These are phyloP conservation scores for Beauveria scarabaeidicola DNA, from an alignment of 2,329 filamentous ascomycete genomes.

Conservation along the genomic window DNA sequence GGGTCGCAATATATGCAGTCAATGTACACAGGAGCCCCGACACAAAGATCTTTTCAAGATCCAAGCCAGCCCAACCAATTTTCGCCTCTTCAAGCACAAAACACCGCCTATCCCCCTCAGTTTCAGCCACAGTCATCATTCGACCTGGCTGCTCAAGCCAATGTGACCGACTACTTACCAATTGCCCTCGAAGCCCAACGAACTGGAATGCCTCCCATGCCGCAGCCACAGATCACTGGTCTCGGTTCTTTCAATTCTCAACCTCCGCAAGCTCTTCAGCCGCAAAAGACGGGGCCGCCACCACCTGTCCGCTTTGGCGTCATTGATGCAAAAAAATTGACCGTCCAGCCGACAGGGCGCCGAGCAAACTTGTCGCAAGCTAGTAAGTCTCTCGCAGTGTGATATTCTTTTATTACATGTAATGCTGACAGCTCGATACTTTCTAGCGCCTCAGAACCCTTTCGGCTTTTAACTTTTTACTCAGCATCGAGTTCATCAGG, in stretches of 20 bases:
- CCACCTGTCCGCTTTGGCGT: conserved; percentile 88
- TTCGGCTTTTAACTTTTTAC: conserved; percentile 37
- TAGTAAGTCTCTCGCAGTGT: conserved; percentile 54
- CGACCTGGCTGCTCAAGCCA: conserved; percentile 31
- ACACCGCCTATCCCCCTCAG: conserved; percentile 49
- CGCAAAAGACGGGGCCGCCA: conserved; percentile 54
- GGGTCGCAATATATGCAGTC: conserved; percentile 35
- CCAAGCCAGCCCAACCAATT: conserved; percentile 28
- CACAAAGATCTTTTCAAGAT: conserved; percentile 33
- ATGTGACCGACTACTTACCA: conserved; percentile 51
- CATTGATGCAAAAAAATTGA: conserved; percentile 64
- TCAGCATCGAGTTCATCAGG: neutral
- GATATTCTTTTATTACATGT: neutral
- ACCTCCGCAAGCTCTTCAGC: conserved; percentile 36
- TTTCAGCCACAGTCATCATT: conserved; percentile 42
- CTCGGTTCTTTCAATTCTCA: conserved; percentile 42
- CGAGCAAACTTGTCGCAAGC: conserved; percentile 88
- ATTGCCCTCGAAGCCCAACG: conserved; percentile 52
- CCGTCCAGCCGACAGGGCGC: conserved; percentile 78
- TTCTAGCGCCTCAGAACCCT: conserved; percentile 42
- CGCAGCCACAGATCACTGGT: conserved; percentile 42
- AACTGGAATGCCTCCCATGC: conserved; percentile 38
- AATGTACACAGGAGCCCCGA: conserved; percentile 39
- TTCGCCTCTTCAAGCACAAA: conserved; percentile 47
- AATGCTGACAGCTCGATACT: neutral